Conservation (phyloP, 108 stramenopile genomes). For the Ochromonas danica region DNA sequence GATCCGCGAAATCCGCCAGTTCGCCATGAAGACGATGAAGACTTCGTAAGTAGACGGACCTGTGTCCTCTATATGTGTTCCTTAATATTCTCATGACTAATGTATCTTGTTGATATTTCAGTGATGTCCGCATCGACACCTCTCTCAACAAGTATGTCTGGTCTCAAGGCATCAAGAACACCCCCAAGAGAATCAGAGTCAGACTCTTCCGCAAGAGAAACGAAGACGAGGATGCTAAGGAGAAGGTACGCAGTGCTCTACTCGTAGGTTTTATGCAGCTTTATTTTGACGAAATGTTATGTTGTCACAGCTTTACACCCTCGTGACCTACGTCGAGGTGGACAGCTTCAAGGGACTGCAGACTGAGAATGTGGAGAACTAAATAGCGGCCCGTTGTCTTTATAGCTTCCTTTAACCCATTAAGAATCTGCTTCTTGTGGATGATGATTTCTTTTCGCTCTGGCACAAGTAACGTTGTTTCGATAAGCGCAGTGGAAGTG, state of each 20-base stretch:
- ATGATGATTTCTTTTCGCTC: too few relatives aligned
- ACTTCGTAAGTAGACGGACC: conserved; percentile 81
- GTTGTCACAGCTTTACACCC: conserved; percentile 98
- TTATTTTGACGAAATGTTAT: too few relatives aligned
- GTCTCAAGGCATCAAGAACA: conserved; percentile 89
- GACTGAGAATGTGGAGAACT: conserved; percentile 82
- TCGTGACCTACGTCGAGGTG: conserved; percentile 88
- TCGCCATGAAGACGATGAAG: conserved; percentile 89
- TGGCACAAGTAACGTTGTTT: too few relatives aligned
- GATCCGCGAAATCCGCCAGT: conserved; percentile 89
- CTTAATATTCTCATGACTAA: conserved; percentile 24
- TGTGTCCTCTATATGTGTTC: conserved; percentile 47
- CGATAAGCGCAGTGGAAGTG: too few relatives aligned
- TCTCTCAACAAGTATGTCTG: conserved; percentile 85
- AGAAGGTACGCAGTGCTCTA: conserved; percentile 66
- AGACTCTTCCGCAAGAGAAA: conserved; percentile 92
- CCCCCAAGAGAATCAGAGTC: conserved; percentile 92
- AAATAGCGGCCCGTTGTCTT: too few relatives aligned
- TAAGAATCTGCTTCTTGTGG: too few relatives aligned
- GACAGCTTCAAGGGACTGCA: conserved; percentile 86
- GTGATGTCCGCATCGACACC: conserved; percentile 64
- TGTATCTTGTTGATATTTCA: neutral
- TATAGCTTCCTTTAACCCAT: too few relatives aligned
- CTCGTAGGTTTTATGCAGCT: too few relatives aligned
- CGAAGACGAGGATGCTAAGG: conserved; percentile 96